Conservation (phyloP, 163 green algal species). For the Prototheca cutis region DNA sequence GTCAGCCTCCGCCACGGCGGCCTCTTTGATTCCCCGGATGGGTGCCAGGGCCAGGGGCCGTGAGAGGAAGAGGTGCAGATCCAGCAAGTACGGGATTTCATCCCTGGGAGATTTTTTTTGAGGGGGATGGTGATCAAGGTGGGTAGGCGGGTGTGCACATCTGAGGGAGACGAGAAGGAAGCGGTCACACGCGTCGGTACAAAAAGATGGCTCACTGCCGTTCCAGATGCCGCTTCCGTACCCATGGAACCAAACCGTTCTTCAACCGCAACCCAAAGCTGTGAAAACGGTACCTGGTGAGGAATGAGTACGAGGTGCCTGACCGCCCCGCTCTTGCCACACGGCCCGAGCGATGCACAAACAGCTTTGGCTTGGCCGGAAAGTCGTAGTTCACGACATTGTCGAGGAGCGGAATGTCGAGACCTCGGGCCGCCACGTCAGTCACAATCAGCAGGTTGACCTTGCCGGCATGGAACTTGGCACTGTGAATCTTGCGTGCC, state of each 20-base stretch:
- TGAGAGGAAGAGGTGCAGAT: conserved; percentile 93
- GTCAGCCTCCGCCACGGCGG: conserved; percentile 21
- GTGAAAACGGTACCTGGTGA: conserved; percentile 56
- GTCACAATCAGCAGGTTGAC: conserved; percentile 78
- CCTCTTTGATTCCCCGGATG: conserved; percentile 33
- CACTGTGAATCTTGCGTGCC: conserved; percentile 88
- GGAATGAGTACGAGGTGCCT: conserved; percentile 67
- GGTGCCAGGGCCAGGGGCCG: conserved; percentile 44
- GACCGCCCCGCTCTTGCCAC: conserved; percentile 49
- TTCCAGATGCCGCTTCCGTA: no score
- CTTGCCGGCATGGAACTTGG: conserved; percentile 72
- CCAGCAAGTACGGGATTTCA: conserved; percentile 80
- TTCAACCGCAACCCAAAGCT: no score
- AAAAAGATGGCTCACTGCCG: no score
- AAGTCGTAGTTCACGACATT: conserved; percentile 97
- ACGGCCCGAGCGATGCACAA: conserved; percentile 81
- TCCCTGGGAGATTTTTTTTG: conserved; percentile 3
- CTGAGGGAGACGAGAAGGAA: no score
- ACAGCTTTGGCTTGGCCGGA: conserved; percentile 87
- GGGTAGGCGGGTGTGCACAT: no score
- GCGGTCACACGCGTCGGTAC: no score
- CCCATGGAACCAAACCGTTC: no score
- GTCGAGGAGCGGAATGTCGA: conserved; percentile 95
- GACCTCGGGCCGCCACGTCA: conserved; percentile 90
- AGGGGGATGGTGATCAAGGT: no score